These are phyloP conservation scores for Metschnikowia hibisci DNA, from an alignment of 805 yeast species.

Conservation along the genomic window DNA sequence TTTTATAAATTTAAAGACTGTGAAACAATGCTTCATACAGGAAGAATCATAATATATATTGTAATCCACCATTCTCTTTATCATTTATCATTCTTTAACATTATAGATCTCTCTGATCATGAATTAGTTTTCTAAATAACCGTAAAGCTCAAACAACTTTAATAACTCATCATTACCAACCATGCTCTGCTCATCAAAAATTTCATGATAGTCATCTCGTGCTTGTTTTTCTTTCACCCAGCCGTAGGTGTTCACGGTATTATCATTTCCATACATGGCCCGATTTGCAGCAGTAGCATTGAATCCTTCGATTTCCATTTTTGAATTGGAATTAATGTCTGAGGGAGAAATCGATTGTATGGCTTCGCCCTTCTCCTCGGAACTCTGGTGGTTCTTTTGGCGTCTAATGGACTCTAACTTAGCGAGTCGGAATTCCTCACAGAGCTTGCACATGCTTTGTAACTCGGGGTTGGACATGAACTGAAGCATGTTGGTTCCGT, in stretches of 20 bases:
- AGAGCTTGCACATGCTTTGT: conserved; percentile 31
- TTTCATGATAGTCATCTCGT: conserved; percentile 12
- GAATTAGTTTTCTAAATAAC: conserved; percentile 23
- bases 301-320: conserved; percentile 2
- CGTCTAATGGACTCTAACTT: conserved; percentile 23
- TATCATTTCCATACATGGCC: conserved; percentile 18
- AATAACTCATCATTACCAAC: conserved; percentile 31
- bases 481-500: conserved; percentile 38
- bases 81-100: too few relatives aligned
- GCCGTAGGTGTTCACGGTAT: conserved; percentile 18
- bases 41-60: too few relatives aligned
- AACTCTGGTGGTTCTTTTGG: conserved; percentile 17
- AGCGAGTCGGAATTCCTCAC: conserved; percentile 38
- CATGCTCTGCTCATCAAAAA: conserved; percentile 18
- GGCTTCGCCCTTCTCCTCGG: conserved; percentile 7
- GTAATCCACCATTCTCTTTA: too few relatives aligned
- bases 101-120: neutral
- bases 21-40: too few relatives aligned
- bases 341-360: neutral
- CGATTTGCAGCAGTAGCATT: conserved; percentile 15
- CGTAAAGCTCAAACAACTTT: conserved; percentile 34
- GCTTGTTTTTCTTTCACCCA: conserved; percentile 15
- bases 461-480: conserved; percentile 35
- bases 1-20: too few relatives aligned
- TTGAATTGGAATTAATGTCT: neutral